These are phyloP conservation scores for Kodamaea kaohsiungensis DNA, from an alignment of 805 yeast genomes.

Conservation along the genomic window DNA sequence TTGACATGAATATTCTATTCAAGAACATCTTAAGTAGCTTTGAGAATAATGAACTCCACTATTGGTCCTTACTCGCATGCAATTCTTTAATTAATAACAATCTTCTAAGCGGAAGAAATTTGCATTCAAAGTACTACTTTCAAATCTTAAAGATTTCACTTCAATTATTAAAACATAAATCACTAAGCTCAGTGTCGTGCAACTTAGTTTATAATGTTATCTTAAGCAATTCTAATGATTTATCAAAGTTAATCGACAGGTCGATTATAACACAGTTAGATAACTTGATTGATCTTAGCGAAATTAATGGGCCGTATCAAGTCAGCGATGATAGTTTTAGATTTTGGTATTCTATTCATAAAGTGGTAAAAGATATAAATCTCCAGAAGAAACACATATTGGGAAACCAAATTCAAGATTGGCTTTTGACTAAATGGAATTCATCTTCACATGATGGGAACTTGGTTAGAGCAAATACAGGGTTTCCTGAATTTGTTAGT, in stretches of 20 bases:
- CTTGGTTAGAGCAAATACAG: slow-evolving; percentile 39
- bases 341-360: slow-evolving; percentile 54
- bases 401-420: slow-evolving; percentile 38
- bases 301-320: slow-evolving; percentile 59
- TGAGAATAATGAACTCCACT: slow-evolving; percentile 20
- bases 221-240: slow-evolving; percentile 7
- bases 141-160: slow-evolving; percentile 37
- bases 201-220: slow-evolving; percentile 24
- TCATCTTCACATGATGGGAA: slow-evolving; percentile 33
- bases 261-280: slow-evolving; percentile 48
- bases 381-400: slow-evolving; percentile 27
- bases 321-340: slow-evolving; percentile 47
- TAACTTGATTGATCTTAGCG: slow-evolving; percentile 53
- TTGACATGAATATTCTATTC: slow-evolving; percentile 14
- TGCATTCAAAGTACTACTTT: slow-evolving; percentile 6
- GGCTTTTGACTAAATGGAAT: slow-evolving; percentile 55
- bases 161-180: slow-evolving; percentile 34
- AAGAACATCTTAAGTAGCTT: slow-evolving; percentile 20
- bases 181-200: slow-evolving; percentile 31
- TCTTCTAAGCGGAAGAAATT: background rate
- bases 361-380: slow-evolving; percentile 34
- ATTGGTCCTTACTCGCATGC: slow-evolving; percentile 28
- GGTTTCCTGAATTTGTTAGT: slow-evolving; percentile 35
- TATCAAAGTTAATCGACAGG: slow-evolving; percentile 32
- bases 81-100: slow-evolving; percentile 15